phyloP scores from a whole-genome alignment of 495 filamentous ascomycete species.

The Penicillium ucsense region DNA sequence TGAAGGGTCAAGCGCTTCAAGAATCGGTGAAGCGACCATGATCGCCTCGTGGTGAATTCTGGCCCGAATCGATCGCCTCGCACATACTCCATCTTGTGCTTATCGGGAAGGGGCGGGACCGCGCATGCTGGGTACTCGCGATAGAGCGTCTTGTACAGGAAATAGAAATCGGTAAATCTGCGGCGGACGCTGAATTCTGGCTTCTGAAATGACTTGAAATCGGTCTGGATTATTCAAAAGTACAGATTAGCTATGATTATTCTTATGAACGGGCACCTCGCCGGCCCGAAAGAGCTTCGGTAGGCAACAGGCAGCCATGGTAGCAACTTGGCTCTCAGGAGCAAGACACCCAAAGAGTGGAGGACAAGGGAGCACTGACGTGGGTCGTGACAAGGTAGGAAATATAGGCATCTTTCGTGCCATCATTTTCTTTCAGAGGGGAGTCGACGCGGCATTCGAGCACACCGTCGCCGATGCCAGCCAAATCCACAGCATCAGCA shows the following conservation, averaged over 20 bases:
- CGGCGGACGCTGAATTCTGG: slow-evolving; percentile 66
- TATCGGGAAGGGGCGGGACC: slow-evolving; percentile 91
- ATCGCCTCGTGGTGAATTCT: slow-evolving; percentile 86
- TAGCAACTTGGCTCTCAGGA: not conserved
- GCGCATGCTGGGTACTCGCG: slow-evolving; percentile 84
- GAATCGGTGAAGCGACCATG: slow-evolving; percentile 87
- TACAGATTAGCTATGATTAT: no score
- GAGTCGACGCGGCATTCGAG: slow-evolving; percentile 74
- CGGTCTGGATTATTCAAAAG: slow-evolving; percentile 48
- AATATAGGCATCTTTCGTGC: slow-evolving; percentile 95
- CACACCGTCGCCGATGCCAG: slow-evolving; percentile 64
- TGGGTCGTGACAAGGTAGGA: slow-evolving; percentile 89
- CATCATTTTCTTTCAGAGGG: slow-evolving; percentile 87
- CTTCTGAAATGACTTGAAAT: slow-evolving; percentile 85
- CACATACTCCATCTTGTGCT: slow-evolving; percentile 98
- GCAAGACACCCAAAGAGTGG: no score
- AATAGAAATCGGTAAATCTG: slow-evolving; percentile 95
- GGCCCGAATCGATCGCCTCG: slow-evolving; percentile 88
- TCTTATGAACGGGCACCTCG: no score
- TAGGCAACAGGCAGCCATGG: slow-evolving; percentile 11
- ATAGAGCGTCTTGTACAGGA: slow-evolving; percentile 81
- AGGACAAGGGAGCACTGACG: slow-evolving; percentile 40
- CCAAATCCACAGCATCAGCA: slow-evolving; percentile 51
- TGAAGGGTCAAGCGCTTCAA: slow-evolving; percentile 79
- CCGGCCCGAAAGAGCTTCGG: not conserved